Evolutionary conservation across 2,329 filamentous ascomycete species (phyloP), one percentile per base, ranked within the genome.

Genomic region (Hypoxylon sp.): DNA sequence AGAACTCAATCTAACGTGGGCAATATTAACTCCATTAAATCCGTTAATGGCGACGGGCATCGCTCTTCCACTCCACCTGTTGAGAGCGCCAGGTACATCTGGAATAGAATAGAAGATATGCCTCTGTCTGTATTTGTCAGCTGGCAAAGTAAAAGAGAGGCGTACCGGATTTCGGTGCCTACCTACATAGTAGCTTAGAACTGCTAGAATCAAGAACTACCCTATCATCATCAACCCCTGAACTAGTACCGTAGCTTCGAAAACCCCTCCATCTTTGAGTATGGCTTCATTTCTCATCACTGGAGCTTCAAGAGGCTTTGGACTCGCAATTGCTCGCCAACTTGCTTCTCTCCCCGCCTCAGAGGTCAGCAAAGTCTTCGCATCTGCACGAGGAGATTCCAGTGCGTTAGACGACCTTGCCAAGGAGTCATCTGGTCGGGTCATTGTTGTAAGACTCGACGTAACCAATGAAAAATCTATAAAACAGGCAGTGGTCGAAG

Each of bases 221-320:
- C 7, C 31, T 11, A 32, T 8, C 2, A 8, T 11, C 31, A 4
- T 6, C 31, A 32, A 27, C 24, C 11, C 31, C 31, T 37, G 32
- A 37, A 10, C 32, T 15, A 37, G 10, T 13, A 13, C 32, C 8
- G 4, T 13, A 37, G 11, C 19, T 19, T 24, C 8, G 13, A 3
- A 47, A 47, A 6, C 3, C 3, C 11, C 17, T 47, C 27, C 7
- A 52, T 13, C 31, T 15, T 37, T 37, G 31, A 37, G 31, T 5
- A 82, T 82, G 80, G 70, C 79, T 6, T 77, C 76, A 8, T 81
- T 79, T 60, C 70, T 82, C 7, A 70, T 81, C 31, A 82, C 80
- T 5, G 80, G 80, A 3, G 66, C 77, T 24, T 75, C 75, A 19
- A 74, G 80, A 21, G 80, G 80, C 13, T 67, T 82, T 0, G 80